Conservation (phyloP, 805 yeast genomes). For the Hanseniaspora clermontiae region DNA sequence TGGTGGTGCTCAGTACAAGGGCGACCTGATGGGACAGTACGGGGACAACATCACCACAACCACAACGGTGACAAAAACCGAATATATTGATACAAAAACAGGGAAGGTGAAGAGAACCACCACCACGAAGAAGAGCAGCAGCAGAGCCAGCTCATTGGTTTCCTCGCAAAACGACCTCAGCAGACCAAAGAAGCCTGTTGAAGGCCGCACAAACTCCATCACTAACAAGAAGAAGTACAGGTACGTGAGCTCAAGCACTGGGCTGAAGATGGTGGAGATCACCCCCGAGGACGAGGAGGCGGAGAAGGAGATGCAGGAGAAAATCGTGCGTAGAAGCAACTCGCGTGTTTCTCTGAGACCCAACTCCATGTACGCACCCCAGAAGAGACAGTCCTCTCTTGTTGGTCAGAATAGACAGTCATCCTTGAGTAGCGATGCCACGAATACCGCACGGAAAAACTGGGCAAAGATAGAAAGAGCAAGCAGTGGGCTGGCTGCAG, state of each 20-base stretch:
- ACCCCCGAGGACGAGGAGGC: slow-evolving; percentile 31
- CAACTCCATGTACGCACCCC: neutral
- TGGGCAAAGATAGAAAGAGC: slow-evolving; percentile 6
- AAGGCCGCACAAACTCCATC: slow-evolving; percentile 10
- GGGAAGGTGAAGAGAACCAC: slow-evolving; percentile 1
- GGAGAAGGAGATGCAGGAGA: slow-evolving; percentile 8
- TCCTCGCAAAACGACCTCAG: too few relatives aligned
- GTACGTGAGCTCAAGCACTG: slow-evolving; percentile 35
- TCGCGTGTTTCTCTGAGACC: slow-evolving; percentile 11
- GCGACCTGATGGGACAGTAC: slow-evolving; percentile 23
- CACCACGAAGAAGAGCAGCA: slow-evolving; percentile 16
- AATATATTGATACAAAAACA: slow-evolving; percentile 3
- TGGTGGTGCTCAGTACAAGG: slow-evolving; percentile 25
- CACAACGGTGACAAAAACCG: slow-evolving; percentile 5
- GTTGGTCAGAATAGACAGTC: neutral
- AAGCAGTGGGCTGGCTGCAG: slow-evolving; percentile 9
- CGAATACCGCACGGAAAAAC: neutral
- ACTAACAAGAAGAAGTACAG: slow-evolving; percentile 42
- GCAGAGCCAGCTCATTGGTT: slow-evolving; percentile 15
- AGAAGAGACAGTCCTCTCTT: neutral
- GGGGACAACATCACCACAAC: slow-evolving; percentile 14
- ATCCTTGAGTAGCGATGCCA: neutral
- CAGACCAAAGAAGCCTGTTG: too few relatives aligned
- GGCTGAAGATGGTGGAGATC: slow-evolving; percentile 57
- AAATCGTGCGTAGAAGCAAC: slow-evolving; percentile 13